Base-by-base conservation (phyloP, 169 alveolate genomes). In the Plasmodium yoelii region DNA sequence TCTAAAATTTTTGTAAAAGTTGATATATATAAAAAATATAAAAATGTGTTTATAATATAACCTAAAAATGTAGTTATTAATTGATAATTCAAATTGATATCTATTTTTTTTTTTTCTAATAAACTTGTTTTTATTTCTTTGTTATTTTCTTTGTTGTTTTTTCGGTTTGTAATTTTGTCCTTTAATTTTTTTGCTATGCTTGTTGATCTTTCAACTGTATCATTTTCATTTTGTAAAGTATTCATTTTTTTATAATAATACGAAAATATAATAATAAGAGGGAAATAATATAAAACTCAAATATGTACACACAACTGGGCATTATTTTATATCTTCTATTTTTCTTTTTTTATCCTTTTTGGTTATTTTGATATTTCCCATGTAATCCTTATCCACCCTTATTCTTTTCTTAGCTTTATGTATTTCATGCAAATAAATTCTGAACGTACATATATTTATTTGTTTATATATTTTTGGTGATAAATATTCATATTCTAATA, bases 31-130 rank as follows among this genome's bases (percentile, higher is more conserved):
- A 18, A 42, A 15, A 60, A 74, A 49, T 74, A 74, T 47, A 74
- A 64, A 19, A 74, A 61, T 8, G 88, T 74, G 24, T 74, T 74
- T 10, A 74, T 13, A 61, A 46, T 60, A 18, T 61, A 74, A 15
- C 88, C 88, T 10, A 61, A 22, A 2, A 55, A 74, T 2, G 47
- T 6, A 1, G 47, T 47, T 46, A 74, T 59, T 49, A 53, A 42
- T 1, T 74, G 60, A 28, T 15, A 73, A 39, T 73, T 57, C 13
- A 55, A n/a, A 5, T 57, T 44, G 24, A 56, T 13, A n/a, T 15
- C 57, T 2, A 57, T n/a, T 9, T 10, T 10, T 4, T 61, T 24
- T 6, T 10, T 12, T 28, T 12, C 9, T 10, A 57, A 39, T 26
- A 73, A 22, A 9, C 42, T 10, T n/a, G 18, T 51, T 18, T 67